These are phyloP conservation scores for Termitomyces sp. DNA, from an alignment of 768 basidiomycete genomes.

Conservation along the genomic window DNA sequence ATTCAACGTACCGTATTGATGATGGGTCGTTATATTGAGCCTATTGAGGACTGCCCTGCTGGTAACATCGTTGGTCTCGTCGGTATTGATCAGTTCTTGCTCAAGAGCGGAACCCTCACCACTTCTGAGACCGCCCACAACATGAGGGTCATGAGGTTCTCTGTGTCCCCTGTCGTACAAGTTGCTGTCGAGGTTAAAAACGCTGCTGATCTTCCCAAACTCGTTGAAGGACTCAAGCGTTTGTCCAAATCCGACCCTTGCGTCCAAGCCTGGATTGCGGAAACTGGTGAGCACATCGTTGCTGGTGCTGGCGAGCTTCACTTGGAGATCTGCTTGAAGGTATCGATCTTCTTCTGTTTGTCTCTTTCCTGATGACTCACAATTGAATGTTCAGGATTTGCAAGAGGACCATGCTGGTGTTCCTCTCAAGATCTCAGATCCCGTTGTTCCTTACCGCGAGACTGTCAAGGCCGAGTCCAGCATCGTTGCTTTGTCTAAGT, in stretches of 20 bases:
- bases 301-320: constrained; percentile 99
- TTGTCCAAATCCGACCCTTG: constrained; percentile 99
- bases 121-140: constrained; percentile 99
- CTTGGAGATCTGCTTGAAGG: constrained; percentile 99
- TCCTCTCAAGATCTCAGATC: constrained; percentile 96
- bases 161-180: constrained; percentile 98
- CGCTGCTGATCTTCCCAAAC: constrained; percentile 96
- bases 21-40: constrained; percentile 99
- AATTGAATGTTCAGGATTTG: constrained; percentile 60
- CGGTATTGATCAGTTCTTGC: constrained; percentile 99
- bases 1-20: constrained; percentile 98
- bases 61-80: constrained; percentile 99
- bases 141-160: constrained; percentile 99
- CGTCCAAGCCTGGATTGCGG: constrained; percentile 90
- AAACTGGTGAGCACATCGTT: constrained; percentile 96
- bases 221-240: constrained; percentile 99
- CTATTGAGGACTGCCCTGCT: constrained; percentile 98
- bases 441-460: constrained; percentile 96
- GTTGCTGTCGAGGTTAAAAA: constrained; percentile 99
- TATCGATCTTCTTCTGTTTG: constrained; percentile 18
- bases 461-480: constrained; percentile 94
- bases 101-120: constrained; percentile 98
- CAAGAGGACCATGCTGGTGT: constrained; percentile 99
- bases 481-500: constrained; percentile 96
- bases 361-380: not conserved